Conservation (phyloP, 2,329 filamentous ascomycete genomes). For the Aaosphaeria arxii region DNA sequence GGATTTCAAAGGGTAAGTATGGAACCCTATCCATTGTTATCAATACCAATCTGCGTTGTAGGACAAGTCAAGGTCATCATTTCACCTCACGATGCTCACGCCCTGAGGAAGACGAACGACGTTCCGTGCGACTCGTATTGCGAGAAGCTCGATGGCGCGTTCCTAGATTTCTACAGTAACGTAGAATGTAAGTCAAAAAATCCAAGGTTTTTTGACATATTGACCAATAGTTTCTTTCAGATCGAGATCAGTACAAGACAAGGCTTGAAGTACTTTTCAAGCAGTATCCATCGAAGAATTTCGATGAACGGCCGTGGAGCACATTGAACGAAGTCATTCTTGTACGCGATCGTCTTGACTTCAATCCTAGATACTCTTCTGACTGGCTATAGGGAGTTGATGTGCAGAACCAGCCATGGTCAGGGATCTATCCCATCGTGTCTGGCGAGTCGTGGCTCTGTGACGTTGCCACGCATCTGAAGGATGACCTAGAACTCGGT, state of each 20-base stretch:
- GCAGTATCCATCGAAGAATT: conserved; percentile 34
- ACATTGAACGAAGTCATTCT: conserved; percentile 29
- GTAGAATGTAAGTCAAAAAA: conserved; percentile 17
- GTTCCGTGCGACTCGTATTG: conserved; percentile 35
- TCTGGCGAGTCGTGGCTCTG: conserved; percentile 34
- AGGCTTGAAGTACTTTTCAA: conserved; percentile 33
- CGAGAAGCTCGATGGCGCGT: conserved; percentile 25
- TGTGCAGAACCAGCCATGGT: conserved; percentile 34
- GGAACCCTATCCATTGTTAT: background rate
- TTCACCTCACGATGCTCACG: conserved; percentile 33
- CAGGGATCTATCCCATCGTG: conserved; percentile 32
- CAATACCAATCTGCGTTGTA: conserved; percentile 2
- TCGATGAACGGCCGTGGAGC: conserved; percentile 27
- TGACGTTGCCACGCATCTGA: conserved; percentile 30
- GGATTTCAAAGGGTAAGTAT: conserved; percentile 25
- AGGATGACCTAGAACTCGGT: conserved; percentile 24
- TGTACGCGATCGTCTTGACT: conserved; percentile 11
- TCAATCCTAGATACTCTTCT: background rate
- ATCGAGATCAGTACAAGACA: conserved; percentile 26
- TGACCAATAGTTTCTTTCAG: conserved; percentile 6
- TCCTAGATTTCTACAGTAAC: conserved; percentile 34
- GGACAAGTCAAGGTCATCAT: conserved; percentile 36
- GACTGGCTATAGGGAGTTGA: conserved; percentile 27
- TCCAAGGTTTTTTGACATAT: background rate
- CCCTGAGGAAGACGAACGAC: conserved; percentile 26